These are phyloP conservation scores for Lentinula boryana DNA, from an alignment of 768 basidiomycete genomes.

Conservation along the genomic window DNA sequence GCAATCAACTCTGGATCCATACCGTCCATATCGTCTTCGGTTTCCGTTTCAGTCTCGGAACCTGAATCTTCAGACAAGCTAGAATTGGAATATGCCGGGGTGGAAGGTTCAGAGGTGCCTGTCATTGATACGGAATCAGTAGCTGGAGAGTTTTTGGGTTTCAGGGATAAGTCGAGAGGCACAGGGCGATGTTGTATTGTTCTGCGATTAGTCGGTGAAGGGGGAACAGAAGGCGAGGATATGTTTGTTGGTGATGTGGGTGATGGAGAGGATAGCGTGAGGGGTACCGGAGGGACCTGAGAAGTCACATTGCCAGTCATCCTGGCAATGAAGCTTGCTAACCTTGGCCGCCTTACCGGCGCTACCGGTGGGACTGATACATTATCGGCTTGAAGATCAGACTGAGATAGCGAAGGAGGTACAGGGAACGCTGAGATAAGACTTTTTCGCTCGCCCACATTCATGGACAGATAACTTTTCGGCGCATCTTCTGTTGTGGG, in stretches of 20 bases:
- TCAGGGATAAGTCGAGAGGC: neutral
- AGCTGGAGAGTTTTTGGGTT: neutral
- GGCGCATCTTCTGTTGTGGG: neutral
- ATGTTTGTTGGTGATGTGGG: neutral
- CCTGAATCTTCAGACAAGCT: neutral
- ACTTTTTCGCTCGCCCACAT: neutral
- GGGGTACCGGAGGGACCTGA: neutral
- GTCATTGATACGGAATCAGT: neutral
- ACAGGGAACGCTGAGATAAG: neutral
- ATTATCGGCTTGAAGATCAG: neutral
- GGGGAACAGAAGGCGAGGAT: neutral
- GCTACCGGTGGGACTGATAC: neutral
- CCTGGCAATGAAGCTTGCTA: conserved; percentile 1
- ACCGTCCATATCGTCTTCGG: conserved; percentile 1
- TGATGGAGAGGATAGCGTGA: neutral
- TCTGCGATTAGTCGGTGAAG: neutral
- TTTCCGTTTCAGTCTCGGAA: conserved; percentile 1
- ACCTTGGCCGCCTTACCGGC: neutral
- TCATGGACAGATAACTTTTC: neutral
- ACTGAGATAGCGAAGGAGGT: neutral
- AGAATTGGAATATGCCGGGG: neutral
- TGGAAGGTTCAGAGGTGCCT: neutral
- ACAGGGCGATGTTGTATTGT: neutral
- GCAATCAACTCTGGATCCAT: conserved; percentile 6
- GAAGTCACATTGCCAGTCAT: neutral